Evolutionary conservation across 148 eudicot genomes (phyloP), one percentile per base, ranked within the genome.

Genomic region (Polygonum maritimum): DNA sequence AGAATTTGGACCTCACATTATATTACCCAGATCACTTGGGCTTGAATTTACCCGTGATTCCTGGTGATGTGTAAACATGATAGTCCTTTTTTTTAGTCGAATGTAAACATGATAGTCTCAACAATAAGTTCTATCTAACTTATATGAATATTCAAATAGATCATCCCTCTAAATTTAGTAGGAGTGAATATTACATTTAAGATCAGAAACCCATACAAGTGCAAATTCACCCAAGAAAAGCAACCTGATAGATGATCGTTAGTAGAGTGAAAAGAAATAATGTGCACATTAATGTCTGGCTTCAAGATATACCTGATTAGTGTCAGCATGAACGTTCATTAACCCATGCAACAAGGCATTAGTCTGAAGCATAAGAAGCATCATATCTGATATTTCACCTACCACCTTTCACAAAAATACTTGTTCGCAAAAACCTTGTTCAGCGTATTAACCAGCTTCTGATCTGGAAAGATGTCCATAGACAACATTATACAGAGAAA

Each of bases 401-500:
- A 26, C 31, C 31, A 26, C 31, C 31, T 26, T 26, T 26, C 31
- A 26, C 31, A 26, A 26, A 26, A 26, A 1, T 26, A 26, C 31
- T 26, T 26, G 31, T 39, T 26, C 75, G 75, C 33, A 33, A 60
- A 88, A 82, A 76, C 84, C 72, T 81, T 35, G 38, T 79, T 76
- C 75, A 91, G 70, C 78, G 86, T 85, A 5, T 55, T 81, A 81
- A 79, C 81, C 74, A 94, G 81, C 62, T 77, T 63, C 74, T 72
- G 75, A 78, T 91, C 98, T 57, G 87, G 89, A 21, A 81, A 77
- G 51, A 90, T 74, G 41, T 90, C 86, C 75, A 63, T 76, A 41
- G 74, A 83, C 47, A 94, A 67, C 91, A 94, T 91, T 80, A 85
- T 76, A 71, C 83, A 80, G 71, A 88, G 79, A 73, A 90, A 94